Percentiles rank a stretch among this genome's conserved stretches.
These are phyloP conservation scores for Ceratocystis papillata DNA, from an alignment of 2,329 filamentous ascomycete genomes.

Conservation along the genomic window DNA sequence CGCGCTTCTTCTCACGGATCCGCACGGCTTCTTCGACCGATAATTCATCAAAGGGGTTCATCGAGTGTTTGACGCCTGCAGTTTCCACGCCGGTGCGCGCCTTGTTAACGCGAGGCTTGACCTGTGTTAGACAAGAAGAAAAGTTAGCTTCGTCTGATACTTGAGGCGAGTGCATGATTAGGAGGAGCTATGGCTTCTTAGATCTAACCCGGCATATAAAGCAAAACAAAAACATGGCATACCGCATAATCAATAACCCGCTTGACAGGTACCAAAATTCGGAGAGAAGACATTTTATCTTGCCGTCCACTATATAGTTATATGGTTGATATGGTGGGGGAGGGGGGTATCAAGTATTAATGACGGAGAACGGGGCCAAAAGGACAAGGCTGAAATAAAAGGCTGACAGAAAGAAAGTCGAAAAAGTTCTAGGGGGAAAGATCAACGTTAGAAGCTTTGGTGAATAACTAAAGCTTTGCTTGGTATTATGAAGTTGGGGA, in stretches of 20 bases:
- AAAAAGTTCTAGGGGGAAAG: neutral
- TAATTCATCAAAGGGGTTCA: constrained; percentile 99
- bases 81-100: constrained; percentile 81
- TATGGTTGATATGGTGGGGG: constrained; percentile 7
- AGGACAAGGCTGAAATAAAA: constrained; percentile 4
- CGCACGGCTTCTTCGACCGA: constrained; percentile 93
- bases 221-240: constrained; percentile 32
- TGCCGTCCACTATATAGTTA: neutral
- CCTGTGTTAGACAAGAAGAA: constrained; percentile 33
- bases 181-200: neutral
- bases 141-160: neutral
- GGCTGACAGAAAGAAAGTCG: neutral
- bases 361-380: neutral
- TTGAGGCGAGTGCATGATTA: neutral
- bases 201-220: neutral
- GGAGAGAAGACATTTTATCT: constrained; percentile 48
- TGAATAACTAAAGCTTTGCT: neutral
- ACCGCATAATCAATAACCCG: constrained; percentile 81
- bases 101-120: constrained; percentile 61
- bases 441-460: neutral
- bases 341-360: neutral
- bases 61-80: constrained; percentile 85
- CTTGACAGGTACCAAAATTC: constrained; percentile 72
- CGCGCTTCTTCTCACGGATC: constrained; percentile 74
- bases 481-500: neutral